Percentiles rank a stretch among this genome's conserved stretches.
Conservation (phyloP, 495 filamentous ascomycete species). For the Aspergillus avenaceus region DNA sequence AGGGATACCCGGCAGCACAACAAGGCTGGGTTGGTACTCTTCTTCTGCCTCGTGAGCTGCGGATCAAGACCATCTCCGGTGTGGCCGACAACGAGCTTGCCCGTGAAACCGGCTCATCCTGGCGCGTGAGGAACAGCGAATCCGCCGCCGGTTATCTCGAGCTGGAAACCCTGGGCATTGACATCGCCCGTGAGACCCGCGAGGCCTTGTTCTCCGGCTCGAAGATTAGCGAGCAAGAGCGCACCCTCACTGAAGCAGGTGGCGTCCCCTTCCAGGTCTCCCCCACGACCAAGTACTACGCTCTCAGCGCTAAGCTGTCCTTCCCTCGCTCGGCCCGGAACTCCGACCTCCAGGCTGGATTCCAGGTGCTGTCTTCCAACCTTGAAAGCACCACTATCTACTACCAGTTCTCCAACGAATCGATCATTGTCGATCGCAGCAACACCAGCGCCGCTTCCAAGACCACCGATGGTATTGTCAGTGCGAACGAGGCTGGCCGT, state of each 20-base stretch:
- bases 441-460: constrained; percentile 17
- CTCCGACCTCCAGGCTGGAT: constrained; percentile 13
- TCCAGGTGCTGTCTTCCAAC: constrained; percentile 16
- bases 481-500: constrained; percentile 10
- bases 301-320: constrained; percentile 8
- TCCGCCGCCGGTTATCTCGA: too few species aligned
- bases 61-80: constrained; percentile 6
- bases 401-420: constrained; percentile 24
- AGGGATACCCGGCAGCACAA: constrained; percentile 13
- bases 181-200: constrained; percentile 17
- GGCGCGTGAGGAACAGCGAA: constrained; percentile 7
- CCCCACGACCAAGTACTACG: constrained; percentile 12
- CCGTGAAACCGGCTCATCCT: constrained; percentile 11
- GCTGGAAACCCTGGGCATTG: constrained; percentile 16
- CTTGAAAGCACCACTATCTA: constrained; percentile 16
- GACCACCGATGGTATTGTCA: constrained; percentile 15
- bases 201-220: constrained; percentile 4
- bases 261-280: constrained; percentile 11
- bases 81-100: constrained; percentile 17
- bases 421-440: constrained; percentile 17
- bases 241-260: constrained; percentile 2
- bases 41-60: constrained; percentile 18
- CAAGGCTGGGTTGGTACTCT: constrained; percentile 17
- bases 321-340: constrained; percentile 14
- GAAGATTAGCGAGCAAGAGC: constrained; percentile 1